Base-by-base conservation (phyloP, 179 eudicot genomes). In the Heliamphora pulchella region DNA sequence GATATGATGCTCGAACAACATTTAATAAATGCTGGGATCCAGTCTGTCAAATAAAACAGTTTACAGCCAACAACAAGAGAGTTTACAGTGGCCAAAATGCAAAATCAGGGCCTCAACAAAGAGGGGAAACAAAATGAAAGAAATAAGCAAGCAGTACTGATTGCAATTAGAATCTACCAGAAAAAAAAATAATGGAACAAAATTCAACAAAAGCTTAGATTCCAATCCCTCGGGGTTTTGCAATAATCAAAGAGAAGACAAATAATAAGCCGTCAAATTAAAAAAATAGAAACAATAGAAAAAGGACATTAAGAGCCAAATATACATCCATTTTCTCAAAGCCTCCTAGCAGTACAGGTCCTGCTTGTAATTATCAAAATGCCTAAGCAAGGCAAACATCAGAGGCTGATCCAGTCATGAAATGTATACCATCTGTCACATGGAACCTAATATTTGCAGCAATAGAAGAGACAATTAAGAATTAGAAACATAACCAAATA, bases 1-100 rank as follows among this genome's bases (percentile, higher is more conserved):
- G 98, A 61, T 92, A 92, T 70, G 97, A 91, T 78, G 82, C 86
- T 81, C 91, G 89, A 54, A 89, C 84, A 82, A 90, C 84, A 20
- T 87, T 79, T 73, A 91, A 82, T 64, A 91, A 51, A 74, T 87
- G 54, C 50, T 39, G 85, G 48, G 57, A 78, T 78, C 79, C 84
- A 73, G 63, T 89, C 96, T 91, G 80, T 80, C 31, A 31, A 31
- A 31, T 31, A 31, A 31, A 31, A 31, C 31, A 31, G 31, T 31
- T 31, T 31, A 31, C 31, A 31, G 31, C 0, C 31, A 31, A 58
- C 50, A 70, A 61, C 63, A 70, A 39, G 31, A 18, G 70, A 22
- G 14, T 22, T 41, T 44, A 55, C 44, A 61, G 9, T 2, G 8
- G 15, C 69, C 48, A 66, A 64, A 55, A 72, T 51, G 53, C 41